These are phyloP conservation scores for Pseudodiploospora longispora DNA, from an alignment of 2,329 filamentous ascomycete species.

Conservation along the genomic window DNA sequence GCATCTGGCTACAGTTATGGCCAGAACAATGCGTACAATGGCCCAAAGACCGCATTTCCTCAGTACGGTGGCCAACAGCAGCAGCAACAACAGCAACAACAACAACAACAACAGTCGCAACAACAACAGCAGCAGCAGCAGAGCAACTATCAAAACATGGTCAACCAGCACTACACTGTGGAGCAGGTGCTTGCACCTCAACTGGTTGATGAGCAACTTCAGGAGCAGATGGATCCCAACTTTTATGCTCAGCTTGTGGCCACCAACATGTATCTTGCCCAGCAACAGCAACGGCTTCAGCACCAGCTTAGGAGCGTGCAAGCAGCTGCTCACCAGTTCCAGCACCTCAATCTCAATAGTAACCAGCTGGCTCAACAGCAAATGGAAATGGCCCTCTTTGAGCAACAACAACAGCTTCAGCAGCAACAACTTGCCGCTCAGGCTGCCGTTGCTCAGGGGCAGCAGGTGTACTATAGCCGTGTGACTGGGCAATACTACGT, in stretches of 20 bases:
- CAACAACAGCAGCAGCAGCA: slow-evolving; percentile 16
- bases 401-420: slow-evolving; percentile 36
- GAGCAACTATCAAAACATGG: slow-evolving; percentile 20
- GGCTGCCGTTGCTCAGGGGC: slow-evolving; percentile 46
- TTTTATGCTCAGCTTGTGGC: slow-evolving; percentile 83
- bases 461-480: slow-evolving; percentile 79
- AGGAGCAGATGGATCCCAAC: slow-evolving; percentile 73
- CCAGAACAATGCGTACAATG: slow-evolving; percentile 36
- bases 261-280: slow-evolving; percentile 84
- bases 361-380: slow-evolving; percentile 39
- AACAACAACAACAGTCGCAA: too few species aligned
- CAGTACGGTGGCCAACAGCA: slow-evolving; percentile 25
- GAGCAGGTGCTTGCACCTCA: slow-evolving; percentile 83
- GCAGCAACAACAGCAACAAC: too few species aligned
- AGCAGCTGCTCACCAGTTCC: slow-evolving; percentile 73
- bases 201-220: slow-evolving; percentile 61
- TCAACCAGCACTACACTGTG: slow-evolving; percentile 57
- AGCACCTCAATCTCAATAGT: slow-evolving; percentile 62
- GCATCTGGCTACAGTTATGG: slow-evolving; percentile 37
- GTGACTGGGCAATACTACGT: slow-evolving; percentile 79
- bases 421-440: slow-evolving; percentile 30
- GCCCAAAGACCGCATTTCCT: slow-evolving; percentile 51
- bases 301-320: slow-evolving; percentile 85
- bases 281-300: slow-evolving; percentile 91
- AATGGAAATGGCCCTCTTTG: slow-evolving; percentile 38